Percentiles rank a stretch among this genome's conserved stretches.
Conservation (phyloP, 176 grass and related monocot species). For the Cenchrus purpureus region DNA sequence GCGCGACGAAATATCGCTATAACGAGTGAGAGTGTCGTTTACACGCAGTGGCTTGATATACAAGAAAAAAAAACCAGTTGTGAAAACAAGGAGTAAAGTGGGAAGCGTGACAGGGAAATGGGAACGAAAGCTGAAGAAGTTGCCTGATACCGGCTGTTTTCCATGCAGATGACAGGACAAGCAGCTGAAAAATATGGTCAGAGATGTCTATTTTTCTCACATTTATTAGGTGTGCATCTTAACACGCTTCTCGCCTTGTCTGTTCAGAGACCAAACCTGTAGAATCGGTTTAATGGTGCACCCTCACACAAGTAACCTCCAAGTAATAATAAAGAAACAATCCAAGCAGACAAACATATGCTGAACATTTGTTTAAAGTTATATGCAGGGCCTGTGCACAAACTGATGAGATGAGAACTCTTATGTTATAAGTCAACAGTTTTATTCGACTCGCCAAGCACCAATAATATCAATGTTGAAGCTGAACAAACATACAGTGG, state of each 20-base stretch:
- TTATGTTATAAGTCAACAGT: background rate
- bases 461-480: conserved; percentile 23
- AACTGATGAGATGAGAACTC: conserved; percentile 25
- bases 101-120: conserved; percentile 27
- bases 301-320: conserved; percentile 23
- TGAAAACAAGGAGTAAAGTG: conserved; percentile 19
- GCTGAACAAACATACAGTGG: conserved; percentile 27
- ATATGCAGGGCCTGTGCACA: conserved; percentile 1
- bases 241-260: background rate
- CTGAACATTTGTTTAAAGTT: conserved; percentile 11
- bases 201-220: conserved; percentile 1
- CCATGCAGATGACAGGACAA: conserved; percentile 18
- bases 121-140: conserved; percentile 32
- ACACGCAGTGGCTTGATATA: conserved; percentile 19
- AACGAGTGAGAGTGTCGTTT: conserved; percentile 11
- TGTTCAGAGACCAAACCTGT: conserved; percentile 12
- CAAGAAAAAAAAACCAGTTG: conserved; percentile 35
- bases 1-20: background rate
- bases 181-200: conserved; percentile 11
- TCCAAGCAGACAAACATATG: conserved; percentile 13
- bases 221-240: conserved; percentile 23
- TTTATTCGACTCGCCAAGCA: conserved; percentile 1
- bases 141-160: conserved; percentile 16
- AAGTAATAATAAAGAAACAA: conserved; percentile 23
- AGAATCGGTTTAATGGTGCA: background rate